Evolutionary conservation across 306 rosid genomes (phyloP).

Genomic region (Malus domestica): DNA sequence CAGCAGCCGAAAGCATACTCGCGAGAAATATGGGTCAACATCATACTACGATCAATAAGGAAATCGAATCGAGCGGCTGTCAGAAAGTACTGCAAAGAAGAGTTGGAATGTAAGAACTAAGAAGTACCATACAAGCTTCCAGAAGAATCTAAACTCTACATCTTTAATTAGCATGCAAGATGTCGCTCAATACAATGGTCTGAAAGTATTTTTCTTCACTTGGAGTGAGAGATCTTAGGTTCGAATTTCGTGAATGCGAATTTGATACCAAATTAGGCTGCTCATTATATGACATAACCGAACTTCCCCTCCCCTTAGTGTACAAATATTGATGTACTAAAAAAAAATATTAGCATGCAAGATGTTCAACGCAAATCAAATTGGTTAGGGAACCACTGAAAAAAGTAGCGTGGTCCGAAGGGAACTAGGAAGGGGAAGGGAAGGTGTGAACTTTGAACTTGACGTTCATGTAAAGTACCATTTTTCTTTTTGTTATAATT

Average conservation of each 20-base stretch:
- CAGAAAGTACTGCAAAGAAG: background rate
- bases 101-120: background rate
- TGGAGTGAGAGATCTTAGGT: too few species aligned
- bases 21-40: background rate
- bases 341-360: background rate
- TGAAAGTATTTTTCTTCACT: too few species aligned
- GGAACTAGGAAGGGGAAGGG: background rate
- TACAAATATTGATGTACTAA: too few species aligned
- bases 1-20: background rate
- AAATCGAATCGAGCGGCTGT: background rate
- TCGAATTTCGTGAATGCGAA: accelerated
- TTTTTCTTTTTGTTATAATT: too few species aligned
- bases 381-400: background rate
- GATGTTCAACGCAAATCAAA: background rate
- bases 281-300: accelerated
- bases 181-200: too few species aligned
- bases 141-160: slow-evolving; percentile 12
- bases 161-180: background rate
- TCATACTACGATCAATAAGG: background rate
- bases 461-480: background rate
- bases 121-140: slow-evolving; percentile 6
- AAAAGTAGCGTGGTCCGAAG: background rate
- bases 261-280: too few species aligned
- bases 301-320: accelerated
- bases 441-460: background rate